phyloP scores from a whole-genome alignment of 192 early-diverging fungal species.

The Linnemannia elongata region DNA sequence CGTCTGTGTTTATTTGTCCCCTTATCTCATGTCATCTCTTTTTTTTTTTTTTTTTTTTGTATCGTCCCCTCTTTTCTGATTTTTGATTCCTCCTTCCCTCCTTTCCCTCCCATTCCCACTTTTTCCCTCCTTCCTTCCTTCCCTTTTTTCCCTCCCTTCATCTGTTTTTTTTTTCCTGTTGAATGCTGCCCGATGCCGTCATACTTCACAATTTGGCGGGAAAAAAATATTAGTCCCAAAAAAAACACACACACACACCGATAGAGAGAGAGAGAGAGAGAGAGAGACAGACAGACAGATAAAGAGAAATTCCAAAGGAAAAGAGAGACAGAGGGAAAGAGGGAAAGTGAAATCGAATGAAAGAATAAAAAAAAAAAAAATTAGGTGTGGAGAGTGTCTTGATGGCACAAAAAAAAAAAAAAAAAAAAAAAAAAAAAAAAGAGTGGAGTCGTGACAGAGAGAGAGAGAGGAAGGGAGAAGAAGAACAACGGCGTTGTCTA shows the following conservation, averaged over 20 bases:
- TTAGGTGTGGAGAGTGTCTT: background rate
- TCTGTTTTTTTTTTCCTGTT: background rate
- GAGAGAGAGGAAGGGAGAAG: too few relatives aligned
- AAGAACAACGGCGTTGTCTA: too few relatives aligned
- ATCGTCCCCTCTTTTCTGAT: background rate
- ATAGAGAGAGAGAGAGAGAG: background rate
- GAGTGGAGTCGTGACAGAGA: too few relatives aligned
- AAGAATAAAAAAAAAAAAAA: background rate
- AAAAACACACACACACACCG: too few relatives aligned
- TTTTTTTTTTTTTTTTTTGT: background rate
- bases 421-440: background rate
- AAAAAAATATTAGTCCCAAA: conserved; percentile 17
- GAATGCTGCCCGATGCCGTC: background rate
- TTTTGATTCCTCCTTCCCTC: background rate
- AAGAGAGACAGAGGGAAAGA: background rate
- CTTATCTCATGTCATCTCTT: background rate
- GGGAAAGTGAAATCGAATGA: background rate
- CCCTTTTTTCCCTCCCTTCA: background rate
- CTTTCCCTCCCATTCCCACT: background rate
- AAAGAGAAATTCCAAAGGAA: too few relatives aligned
- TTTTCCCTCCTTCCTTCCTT: background rate
- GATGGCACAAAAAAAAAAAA: background rate
- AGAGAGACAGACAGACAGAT: background rate
- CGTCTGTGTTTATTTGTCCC: too few relatives aligned
- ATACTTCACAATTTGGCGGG: conserved; percentile 16